Percentiles rank a stretch among this genome's conserved stretches.
Evolutionary conservation across 306 rosid species (phyloP).

Genomic region (Abrus pulchellus): DNA sequence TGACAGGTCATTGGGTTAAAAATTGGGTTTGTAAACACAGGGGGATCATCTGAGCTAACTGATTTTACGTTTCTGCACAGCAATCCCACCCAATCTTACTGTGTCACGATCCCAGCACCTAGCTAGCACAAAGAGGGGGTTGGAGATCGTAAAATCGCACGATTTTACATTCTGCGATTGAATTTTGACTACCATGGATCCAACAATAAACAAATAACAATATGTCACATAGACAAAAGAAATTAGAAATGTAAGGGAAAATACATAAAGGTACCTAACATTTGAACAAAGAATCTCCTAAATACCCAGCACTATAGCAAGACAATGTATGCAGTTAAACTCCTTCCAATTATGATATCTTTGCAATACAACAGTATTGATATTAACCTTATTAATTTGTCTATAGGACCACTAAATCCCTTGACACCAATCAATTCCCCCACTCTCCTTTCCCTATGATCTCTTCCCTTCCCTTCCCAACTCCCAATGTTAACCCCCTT

Average conservation of each 20-base stretch:
- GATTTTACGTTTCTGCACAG: too few relatives aligned
- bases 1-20: too few relatives aligned
- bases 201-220: conserved; percentile 19
- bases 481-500: not conserved
- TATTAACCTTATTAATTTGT: conserved; percentile 11
- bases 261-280: conserved; percentile 1
- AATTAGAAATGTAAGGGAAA: not conserved
- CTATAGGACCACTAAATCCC: conserved; percentile 27
- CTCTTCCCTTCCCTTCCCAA: conserved; percentile 23
- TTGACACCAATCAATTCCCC: not conserved
- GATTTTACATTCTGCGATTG: too few relatives aligned
- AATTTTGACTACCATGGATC: not conserved
- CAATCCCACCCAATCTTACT: too few relatives aligned
- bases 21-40: too few relatives aligned
- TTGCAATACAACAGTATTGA: conserved; percentile 18
- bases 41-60: too few relatives aligned
- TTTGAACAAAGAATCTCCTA: conserved; percentile 12
- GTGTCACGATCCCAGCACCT: too few relatives aligned
- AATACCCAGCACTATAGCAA: conserved; percentile 34
- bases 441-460: not conserved
- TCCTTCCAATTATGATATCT: conserved; percentile 10
- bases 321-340: conserved; percentile 11
- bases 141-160: too few relatives aligned
- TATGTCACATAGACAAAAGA: not conserved
- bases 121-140: too few relatives aligned